Evolutionary conservation across 805 yeast genomes (phyloP).

Genomic region (Lipomyces kockii): DNA sequence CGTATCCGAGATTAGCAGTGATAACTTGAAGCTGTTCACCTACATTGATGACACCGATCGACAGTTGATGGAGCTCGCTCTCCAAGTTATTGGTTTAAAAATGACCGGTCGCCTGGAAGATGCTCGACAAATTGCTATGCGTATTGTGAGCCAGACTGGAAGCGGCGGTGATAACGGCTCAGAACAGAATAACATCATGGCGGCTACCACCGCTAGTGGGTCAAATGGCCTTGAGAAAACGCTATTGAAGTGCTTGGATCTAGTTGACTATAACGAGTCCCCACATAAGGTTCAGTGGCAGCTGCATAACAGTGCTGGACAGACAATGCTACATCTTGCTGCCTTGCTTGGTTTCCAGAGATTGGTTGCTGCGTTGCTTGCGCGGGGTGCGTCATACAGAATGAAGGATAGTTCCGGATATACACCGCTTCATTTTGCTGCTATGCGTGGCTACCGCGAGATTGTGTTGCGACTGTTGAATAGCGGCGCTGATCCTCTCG

Average conservation of each 20-base stretch:
- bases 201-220: slow-evolving; percentile 15
- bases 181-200: slow-evolving; percentile 39
- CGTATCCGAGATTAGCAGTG: slow-evolving; percentile 40
- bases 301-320: slow-evolving; percentile 80
- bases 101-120: slow-evolving; percentile 96
- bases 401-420: slow-evolving; percentile 77
- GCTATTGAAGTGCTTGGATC: slow-evolving; percentile 59
- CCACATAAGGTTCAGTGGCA: slow-evolving; percentile 68
- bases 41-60: slow-evolving; percentile 95
- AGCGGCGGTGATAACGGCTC: slow-evolving; percentile 44
- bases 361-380: slow-evolving; percentile 66
- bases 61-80: slow-evolving; percentile 90
- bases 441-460: slow-evolving; percentile 71
- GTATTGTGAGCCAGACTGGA: slow-evolving; percentile 73
- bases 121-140: slow-evolving; percentile 88
- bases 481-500: slow-evolving; percentile 63
- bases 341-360: slow-evolving; percentile 70
- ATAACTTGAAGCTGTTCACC: slow-evolving; percentile 68
- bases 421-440: slow-evolving; percentile 88
- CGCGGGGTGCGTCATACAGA: slow-evolving; percentile 62
- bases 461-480: slow-evolving; percentile 64
- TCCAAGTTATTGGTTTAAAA: slow-evolving; percentile 94
- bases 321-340: slow-evolving; percentile 86
- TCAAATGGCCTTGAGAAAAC: slow-evolving; percentile 48
- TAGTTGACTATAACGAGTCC: slow-evolving; percentile 62